Conservation (phyloP, 495 filamentous ascomycete species). For the Tuber aestivum region DNA sequence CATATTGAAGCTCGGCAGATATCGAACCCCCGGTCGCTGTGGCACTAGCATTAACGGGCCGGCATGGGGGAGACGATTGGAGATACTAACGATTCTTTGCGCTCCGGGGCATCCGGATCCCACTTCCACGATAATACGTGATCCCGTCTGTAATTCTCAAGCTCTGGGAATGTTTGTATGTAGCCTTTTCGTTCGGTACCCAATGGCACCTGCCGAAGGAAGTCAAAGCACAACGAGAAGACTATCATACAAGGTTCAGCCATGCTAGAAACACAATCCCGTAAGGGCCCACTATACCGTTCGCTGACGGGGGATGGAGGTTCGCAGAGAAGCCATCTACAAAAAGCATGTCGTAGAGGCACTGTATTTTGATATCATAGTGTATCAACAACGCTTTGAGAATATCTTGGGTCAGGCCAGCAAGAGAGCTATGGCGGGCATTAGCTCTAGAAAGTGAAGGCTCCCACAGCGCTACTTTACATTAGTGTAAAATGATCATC, state of each 20-base stretch:
- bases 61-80: not conserved
- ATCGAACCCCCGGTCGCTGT: slow-evolving; percentile 28
- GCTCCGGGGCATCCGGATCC: slow-evolving; percentile 15
- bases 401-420: slow-evolving; percentile 17
- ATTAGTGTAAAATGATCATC: slow-evolving; percentile 25
- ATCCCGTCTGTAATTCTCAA: slow-evolving; percentile 29
- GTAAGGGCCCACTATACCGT: slow-evolving; percentile 13
- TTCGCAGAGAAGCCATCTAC: slow-evolving; percentile 22
- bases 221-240: slow-evolving; percentile 29
- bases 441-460: not conserved
- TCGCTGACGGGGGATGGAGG: slow-evolving; percentile 25
- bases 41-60: slow-evolving; percentile 5
- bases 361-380: slow-evolving; percentile 28
- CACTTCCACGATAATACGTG: slow-evolving; percentile 31
- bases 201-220: slow-evolving; percentile 25
- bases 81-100: slow-evolving; percentile 14
- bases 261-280: not conserved
- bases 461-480: not conserved
- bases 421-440: slow-evolving; percentile 12
- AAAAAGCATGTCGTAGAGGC: slow-evolving; percentile 32
- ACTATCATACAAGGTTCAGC: slow-evolving; percentile 21
- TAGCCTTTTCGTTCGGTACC: slow-evolving; percentile 21
- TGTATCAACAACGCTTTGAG: slow-evolving; percentile 29
- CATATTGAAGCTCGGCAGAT: slow-evolving; percentile 29
- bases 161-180: slow-evolving; percentile 23